Conservation (phyloP, 352 stramenopile genomes). For the Aphanomyces stellatus region DNA sequence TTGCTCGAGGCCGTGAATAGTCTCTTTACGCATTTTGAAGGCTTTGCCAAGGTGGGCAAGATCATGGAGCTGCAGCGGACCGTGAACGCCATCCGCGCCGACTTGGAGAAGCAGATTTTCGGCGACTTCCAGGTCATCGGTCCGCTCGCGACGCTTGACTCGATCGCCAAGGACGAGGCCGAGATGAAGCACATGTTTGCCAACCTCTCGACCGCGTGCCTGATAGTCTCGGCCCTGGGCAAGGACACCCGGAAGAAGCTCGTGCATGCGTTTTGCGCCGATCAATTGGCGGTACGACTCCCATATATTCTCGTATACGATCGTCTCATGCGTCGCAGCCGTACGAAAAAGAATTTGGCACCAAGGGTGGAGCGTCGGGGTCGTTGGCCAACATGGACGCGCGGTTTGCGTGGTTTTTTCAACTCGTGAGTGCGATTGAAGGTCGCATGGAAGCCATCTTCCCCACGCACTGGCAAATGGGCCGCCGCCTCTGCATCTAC, state of each 20-base stretch:
- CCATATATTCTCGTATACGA: not conserved
- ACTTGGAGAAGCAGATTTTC: conserved; percentile 83
- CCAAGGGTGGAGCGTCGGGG: conserved; percentile 35
- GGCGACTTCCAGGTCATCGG: conserved; percentile 84
- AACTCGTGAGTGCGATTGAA: conserved; percentile 52
- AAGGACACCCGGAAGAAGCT: conserved; percentile 60
- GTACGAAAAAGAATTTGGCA: conserved; percentile 59
- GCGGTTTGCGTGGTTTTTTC: conserved; percentile 77
- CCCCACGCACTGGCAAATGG: conserved; percentile 93
- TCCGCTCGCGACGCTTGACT: conserved; percentile 56
- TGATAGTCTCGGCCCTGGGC: conserved; percentile 58
- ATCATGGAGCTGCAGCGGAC: conserved; percentile 91
- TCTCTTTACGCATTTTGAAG: conserved; percentile 95
- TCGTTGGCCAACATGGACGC: conserved; percentile 52
- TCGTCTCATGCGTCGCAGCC: conserved; percentile 11
- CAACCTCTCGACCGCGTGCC: conserved; percentile 57
- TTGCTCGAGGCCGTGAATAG: conserved; percentile 95
- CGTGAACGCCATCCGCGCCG: conserved; percentile 84
- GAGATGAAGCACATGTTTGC: conserved; percentile 55
- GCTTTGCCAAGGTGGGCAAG: conserved; percentile 87
- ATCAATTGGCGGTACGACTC: conserved; percentile 34
- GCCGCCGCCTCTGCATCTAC: conserved; percentile 85
- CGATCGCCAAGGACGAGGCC: conserved; percentile 60
- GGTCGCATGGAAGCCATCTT: conserved; percentile 91
- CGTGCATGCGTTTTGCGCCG: conserved; percentile 57